phyloP scores from a whole-genome alignment of 352 stramenopile species.

The Globisporangium nagaii region DNA sequence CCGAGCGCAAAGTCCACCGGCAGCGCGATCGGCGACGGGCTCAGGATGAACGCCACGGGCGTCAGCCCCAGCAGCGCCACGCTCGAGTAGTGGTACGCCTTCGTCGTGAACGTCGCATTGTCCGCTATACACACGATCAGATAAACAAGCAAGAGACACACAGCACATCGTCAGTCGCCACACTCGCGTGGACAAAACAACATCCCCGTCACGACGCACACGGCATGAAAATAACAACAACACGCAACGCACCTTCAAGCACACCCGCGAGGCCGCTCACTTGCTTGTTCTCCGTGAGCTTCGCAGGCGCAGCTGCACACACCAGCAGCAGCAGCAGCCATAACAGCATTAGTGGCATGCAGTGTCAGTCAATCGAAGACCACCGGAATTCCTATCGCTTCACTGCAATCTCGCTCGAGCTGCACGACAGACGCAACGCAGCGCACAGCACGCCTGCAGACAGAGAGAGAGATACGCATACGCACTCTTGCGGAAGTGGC shows the following conservation, averaged over 20 bases:
- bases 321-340: neutral
- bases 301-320: slow-evolving; percentile 37
- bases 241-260: slow-evolving; percentile 50
- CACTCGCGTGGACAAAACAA: too few species aligned
- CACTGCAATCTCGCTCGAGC: neutral
- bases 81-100: slow-evolving; percentile 62
- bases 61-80: slow-evolving; percentile 49
- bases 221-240: too few species aligned
- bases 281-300: slow-evolving; percentile 83
- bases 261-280: slow-evolving; percentile 52
- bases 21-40: slow-evolving; percentile 60
- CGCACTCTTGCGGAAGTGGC: slow-evolving; percentile 76
- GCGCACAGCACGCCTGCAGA: too few species aligned
- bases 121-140: slow-evolving; percentile 34
- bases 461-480: neutral
- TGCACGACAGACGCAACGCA: neutral
- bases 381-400: slow-evolving; percentile 14
- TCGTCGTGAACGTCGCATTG: slow-evolving; percentile 60
- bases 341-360: too few species aligned
- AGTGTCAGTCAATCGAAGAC: too few species aligned
- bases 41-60: slow-evolving; percentile 69
- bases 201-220: too few species aligned
- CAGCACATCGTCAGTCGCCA: neutral
- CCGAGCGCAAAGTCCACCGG: slow-evolving; percentile 79
- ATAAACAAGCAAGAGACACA: too few species aligned